These are phyloP conservation scores for Rhizopus sp. DNA, from an alignment of 371 early-diverging fungal genomes.

Conservation along the genomic window DNA sequence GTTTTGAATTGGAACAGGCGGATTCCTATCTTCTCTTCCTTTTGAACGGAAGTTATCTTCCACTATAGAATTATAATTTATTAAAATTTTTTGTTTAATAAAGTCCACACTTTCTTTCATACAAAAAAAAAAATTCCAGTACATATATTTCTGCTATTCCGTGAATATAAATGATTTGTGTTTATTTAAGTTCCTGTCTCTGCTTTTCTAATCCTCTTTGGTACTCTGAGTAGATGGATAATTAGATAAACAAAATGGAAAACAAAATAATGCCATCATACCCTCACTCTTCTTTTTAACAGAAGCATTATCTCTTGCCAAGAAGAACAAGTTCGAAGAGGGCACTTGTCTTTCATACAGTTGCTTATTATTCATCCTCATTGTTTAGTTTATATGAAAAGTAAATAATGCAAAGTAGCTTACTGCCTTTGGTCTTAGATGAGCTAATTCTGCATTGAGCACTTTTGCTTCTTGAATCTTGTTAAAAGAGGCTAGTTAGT, in stretches of 20 bases:
- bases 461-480: slow-evolving; percentile 27
- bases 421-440: slow-evolving; percentile 26
- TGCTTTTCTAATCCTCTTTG: slow-evolving; percentile 18
- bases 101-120: too few species aligned
- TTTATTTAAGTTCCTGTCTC: too few species aligned
- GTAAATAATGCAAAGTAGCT: neutral
- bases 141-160: too few species aligned
- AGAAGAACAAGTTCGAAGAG: slow-evolving; percentile 31
- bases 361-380: slow-evolving; percentile 1
- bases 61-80: too few species aligned
- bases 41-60: too few species aligned
- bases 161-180: too few species aligned
- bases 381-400: neutral
- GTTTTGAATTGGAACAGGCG: too few species aligned
- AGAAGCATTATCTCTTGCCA: slow-evolving; percentile 22
- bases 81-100: too few species aligned
- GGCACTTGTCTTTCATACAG: slow-evolving; percentile 33
- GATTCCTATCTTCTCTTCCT: too few species aligned
- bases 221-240: neutral
- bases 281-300: slow-evolving; percentile 19
- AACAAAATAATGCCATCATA: slow-evolving; percentile 4
- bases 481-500: neutral
- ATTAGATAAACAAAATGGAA: neutral
- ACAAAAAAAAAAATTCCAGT: too few species aligned
- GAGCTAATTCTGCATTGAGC: slow-evolving; percentile 23